phyloP scores from a whole-genome alignment of 768 basidiomycete genomes.

The Suillus tomentosus region DNA sequence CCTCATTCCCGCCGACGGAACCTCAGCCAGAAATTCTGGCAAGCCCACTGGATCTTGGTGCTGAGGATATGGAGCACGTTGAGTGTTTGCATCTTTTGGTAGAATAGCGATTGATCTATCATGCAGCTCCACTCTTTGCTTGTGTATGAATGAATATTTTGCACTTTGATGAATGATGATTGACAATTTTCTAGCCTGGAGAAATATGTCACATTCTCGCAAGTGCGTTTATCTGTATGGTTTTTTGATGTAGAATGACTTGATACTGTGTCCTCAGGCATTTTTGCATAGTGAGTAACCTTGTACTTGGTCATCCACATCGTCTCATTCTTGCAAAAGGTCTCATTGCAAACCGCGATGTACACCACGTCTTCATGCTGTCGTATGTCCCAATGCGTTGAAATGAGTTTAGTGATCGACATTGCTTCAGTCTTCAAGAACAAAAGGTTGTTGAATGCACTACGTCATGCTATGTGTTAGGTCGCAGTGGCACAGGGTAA shows the following conservation, averaged over 20 bases:
- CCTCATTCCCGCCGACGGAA: conserved; percentile 48
- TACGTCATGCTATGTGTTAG: conserved; percentile 65
- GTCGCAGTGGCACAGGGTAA: conserved; percentile 76
- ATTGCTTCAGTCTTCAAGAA: conserved; percentile 41
- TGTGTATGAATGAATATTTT: conserved; percentile 41
- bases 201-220: conserved; percentile 34
- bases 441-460: conserved; percentile 59
- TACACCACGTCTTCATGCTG: conserved; percentile 30
- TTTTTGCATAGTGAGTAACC: conserved; percentile 22
- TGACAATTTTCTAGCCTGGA: conserved; percentile 47
- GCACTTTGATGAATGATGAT: background rate
- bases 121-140: conserved; percentile 57
- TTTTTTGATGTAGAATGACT: background rate
- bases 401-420: conserved; percentile 20
- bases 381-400: conserved; percentile 17
- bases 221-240: conserved; percentile 15
- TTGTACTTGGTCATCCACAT: background rate
- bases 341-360: conserved; percentile 24
- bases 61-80: conserved; percentile 52
- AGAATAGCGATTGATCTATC: background rate
- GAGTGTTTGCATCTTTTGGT: background rate
- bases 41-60: conserved; percentile 36
- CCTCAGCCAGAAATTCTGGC: conserved; percentile 20
- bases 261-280: conserved; percentile 16
- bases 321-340: conserved; percentile 16